A percentile compares a stretch with the other conserved stretches of the same genome.
phyloP scores from a whole-genome alignment of 257 asterid genomes.

The Anisodus tanguticus region DNA sequence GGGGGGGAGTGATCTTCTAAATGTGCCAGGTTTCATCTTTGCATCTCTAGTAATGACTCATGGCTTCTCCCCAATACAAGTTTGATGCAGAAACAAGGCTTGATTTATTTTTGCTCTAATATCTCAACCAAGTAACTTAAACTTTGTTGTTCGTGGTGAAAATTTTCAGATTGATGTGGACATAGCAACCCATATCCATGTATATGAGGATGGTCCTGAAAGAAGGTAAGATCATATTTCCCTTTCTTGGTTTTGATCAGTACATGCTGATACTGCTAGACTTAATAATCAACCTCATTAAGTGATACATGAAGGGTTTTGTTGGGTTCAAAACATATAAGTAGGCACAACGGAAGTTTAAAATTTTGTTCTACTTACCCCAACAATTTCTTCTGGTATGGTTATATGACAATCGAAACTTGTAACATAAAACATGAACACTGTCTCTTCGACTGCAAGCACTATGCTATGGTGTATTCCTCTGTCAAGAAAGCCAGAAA shows the following conservation, averaged over 20 bases:
- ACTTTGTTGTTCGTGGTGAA: not conserved
- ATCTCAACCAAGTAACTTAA: constrained; percentile 1
- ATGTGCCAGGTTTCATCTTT: not conserved
- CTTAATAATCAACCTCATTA: not conserved
- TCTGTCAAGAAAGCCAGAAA: no score
- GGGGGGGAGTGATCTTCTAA: not conserved
- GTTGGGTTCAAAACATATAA: no score
- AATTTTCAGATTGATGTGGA: constrained; percentile 65
- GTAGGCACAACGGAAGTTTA: no score
- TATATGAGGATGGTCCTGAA: constrained; percentile 11
- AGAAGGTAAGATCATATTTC: not conserved
- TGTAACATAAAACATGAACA: no score
- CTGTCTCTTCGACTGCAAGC: no score
- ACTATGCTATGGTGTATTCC: no score
- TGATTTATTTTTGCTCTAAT: not conserved
- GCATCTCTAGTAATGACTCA: not conserved
- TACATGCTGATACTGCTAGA: not conserved
- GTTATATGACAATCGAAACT: no score
- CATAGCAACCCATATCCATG: constrained; percentile 20
- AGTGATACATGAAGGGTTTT: not conserved
- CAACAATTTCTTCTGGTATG: no score
- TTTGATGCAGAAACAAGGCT: not conserved
- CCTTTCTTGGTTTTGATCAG: not conserved
- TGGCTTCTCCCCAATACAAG: not conserved
- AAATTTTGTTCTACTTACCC: no score